These are phyloP conservation scores for Leptodermis oblonga DNA, from an alignment of 257 asterid species.

Conservation along the genomic window DNA sequence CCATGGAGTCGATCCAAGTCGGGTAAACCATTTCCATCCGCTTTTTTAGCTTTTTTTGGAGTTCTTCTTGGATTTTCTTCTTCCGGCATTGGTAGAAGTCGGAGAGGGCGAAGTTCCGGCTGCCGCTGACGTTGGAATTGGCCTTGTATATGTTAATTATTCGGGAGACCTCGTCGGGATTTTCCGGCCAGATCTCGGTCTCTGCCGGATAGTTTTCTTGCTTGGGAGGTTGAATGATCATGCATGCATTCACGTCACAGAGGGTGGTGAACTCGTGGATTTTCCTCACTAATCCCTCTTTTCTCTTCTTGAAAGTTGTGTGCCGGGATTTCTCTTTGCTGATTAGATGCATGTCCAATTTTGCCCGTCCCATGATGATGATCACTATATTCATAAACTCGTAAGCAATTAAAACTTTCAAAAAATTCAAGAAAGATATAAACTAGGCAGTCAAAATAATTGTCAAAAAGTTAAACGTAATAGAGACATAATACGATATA, in stretches of 20 bases:
- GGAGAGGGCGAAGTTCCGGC: conserved; percentile 32
- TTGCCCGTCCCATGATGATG: conserved; percentile 57
- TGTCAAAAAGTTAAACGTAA: too few species aligned
- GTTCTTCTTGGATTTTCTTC: conserved; percentile 45
- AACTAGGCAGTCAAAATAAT: not conserved
- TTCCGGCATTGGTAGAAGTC: conserved; percentile 46
- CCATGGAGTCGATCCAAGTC: conserved; percentile 21
- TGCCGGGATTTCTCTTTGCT: conserved; percentile 46
- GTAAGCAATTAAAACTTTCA: too few species aligned
- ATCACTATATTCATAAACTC: too few species aligned
- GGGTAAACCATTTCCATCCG: conserved; percentile 52
- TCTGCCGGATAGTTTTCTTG: conserved; percentile 18
- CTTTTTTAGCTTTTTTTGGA: conserved; percentile 29
- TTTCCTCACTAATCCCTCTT: conserved; percentile 52
- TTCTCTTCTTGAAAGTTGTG: conserved; percentile 62
- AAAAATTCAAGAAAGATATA: not conserved
- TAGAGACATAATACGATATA: too few species aligned
- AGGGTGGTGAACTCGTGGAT: conserved; percentile 63
- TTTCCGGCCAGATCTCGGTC: conserved; percentile 54
- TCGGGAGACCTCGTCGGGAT: conserved; percentile 28
- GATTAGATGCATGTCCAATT: conserved; percentile 59
- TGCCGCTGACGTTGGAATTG: conserved; percentile 33
- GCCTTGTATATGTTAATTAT: conserved; percentile 41
- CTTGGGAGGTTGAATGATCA: conserved; percentile 55
- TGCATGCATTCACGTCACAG: conserved; percentile 57